Evolutionary conservation across 192 early-diverging fungal species (phyloP).

Genomic region (Podochytrium sp.): DNA sequence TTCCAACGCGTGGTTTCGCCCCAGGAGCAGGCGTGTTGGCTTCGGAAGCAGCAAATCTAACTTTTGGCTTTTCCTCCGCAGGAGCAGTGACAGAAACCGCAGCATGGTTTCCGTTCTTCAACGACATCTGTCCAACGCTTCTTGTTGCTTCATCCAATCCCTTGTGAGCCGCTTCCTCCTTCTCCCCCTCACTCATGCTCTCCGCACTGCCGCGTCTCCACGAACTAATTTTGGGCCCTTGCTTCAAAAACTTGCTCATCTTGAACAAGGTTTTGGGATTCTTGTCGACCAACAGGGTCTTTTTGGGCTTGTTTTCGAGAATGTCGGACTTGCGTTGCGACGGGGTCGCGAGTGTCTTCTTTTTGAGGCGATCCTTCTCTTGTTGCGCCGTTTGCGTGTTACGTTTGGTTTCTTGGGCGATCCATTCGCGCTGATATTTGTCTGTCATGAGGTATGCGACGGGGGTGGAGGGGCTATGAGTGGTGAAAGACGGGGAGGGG

Average conservation of each 20-base stretch:
- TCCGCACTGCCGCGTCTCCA: neutral
- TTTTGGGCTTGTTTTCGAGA: constrained; percentile 30
- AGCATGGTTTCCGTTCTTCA: neutral
- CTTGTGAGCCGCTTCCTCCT: neutral
- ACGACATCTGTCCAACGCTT: neutral
- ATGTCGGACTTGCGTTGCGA: neutral
- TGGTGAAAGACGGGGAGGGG: neutral
- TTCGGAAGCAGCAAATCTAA: neutral
- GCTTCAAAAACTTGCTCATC: constrained; percentile 51
- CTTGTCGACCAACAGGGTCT: constrained; percentile 28
- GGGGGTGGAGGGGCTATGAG: constrained; percentile 55
- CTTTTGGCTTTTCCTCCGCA: constrained; percentile 12
- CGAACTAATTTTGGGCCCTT: constrained; percentile 41
- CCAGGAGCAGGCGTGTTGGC: neutral
- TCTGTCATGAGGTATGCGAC: constrained; percentile 62
- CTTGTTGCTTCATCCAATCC: constrained; percentile 2
- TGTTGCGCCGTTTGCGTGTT: constrained; percentile 31
- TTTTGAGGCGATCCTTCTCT: constrained; percentile 28
- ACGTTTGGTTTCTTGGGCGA: constrained; percentile 5
- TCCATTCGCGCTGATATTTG: constrained; percentile 58
- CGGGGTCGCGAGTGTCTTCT: neutral
- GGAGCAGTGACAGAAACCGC: neutral
- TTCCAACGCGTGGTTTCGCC: neutral
- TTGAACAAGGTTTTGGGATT: constrained; percentile 55
- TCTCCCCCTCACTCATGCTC: neutral